Evolutionary conservation across 2,329 filamentous ascomycete species (phyloP).

Genomic region (Trichoderma sp.): DNA sequence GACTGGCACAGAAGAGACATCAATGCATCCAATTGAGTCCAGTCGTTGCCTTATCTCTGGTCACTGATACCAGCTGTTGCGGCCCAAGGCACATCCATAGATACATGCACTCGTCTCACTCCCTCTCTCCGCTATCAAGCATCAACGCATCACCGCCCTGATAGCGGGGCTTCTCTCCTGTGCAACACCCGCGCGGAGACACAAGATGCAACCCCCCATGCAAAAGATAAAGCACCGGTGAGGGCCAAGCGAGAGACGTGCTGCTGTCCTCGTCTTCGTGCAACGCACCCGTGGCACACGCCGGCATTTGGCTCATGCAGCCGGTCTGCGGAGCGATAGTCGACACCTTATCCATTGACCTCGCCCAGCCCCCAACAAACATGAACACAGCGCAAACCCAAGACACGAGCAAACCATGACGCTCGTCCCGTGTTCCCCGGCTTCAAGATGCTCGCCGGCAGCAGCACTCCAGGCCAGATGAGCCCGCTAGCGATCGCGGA

Average conservation of each 20-base stretch:
- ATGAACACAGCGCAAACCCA: too few relatives aligned
- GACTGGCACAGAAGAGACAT: too few relatives aligned
- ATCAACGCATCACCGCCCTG: slow-evolving; percentile 16
- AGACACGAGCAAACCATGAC: too few relatives aligned
- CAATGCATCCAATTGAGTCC: too few relatives aligned
- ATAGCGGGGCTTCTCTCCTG: slow-evolving; percentile 22
- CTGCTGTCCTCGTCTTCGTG: background rate
- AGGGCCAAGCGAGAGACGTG: slow-evolving; percentile 14
- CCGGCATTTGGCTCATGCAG: too few relatives aligned
- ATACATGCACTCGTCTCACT: background rate
- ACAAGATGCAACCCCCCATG: slow-evolving; percentile 16
- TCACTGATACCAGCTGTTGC: background rate
- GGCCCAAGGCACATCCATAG: background rate
- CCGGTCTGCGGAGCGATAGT: too few relatives aligned
- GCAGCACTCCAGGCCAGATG: background rate
- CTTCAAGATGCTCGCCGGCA: background rate
- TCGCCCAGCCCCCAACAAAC: too few relatives aligned
- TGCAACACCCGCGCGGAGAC: slow-evolving; percentile 14
- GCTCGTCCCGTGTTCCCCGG: background rate
- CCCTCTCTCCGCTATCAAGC: background rate
- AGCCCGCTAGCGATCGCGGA: slow-evolving; percentile 15
- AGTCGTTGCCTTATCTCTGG: background rate
- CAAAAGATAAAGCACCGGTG: slow-evolving; percentile 26
- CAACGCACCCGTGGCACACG: too few relatives aligned
- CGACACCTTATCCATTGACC: too few relatives aligned